Conservation (phyloP, 177 flowering plant genomes). For the Vitis hybrid region DNA sequence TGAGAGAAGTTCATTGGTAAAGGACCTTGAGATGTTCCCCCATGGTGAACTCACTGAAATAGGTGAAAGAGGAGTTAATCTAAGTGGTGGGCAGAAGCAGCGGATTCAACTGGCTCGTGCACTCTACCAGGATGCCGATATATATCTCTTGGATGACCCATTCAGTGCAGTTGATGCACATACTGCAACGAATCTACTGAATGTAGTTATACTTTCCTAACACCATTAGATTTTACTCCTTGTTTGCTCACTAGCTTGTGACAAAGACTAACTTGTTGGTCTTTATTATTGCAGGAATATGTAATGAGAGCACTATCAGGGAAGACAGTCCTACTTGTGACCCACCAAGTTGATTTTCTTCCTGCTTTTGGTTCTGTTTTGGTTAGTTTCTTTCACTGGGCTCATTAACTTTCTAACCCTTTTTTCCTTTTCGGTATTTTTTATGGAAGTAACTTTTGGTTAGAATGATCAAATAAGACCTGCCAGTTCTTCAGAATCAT, state of each 20-base stretch:
- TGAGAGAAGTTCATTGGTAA: slow-evolving; percentile 54
- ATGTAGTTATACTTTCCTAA: slow-evolving; percentile 21
- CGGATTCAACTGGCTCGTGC: slow-evolving; percentile 73
- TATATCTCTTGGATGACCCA: slow-evolving; percentile 51
- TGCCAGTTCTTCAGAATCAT: no score
- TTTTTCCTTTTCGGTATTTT: no score
- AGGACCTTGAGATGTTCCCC: slow-evolving; percentile 49
- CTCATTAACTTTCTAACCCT: not conserved
- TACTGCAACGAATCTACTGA: slow-evolving; percentile 44
- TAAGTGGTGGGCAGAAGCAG: slow-evolving; percentile 85
- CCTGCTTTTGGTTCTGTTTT: slow-evolving; percentile 2
- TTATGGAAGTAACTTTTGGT: no score
- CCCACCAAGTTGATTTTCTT: slow-evolving; percentile 12
- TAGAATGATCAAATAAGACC: no score
- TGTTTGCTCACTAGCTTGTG: not conserved
- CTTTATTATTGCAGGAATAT: slow-evolving; percentile 1
- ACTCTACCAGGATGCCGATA: slow-evolving; percentile 53
- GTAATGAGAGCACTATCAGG: slow-evolving; percentile 5
- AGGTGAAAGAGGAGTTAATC: slow-evolving; percentile 69
- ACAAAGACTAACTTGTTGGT: no score
- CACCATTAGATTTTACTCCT: not conserved
- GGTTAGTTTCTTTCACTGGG: not conserved
- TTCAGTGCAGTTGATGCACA: slow-evolving; percentile 61
- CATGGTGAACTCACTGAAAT: slow-evolving; percentile 60
- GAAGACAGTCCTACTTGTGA: slow-evolving; percentile 10